These are phyloP conservation scores for Malassezia pachydermatis DNA, from an alignment of 1,284 basidiomycete species.

Conservation along the genomic window DNA sequence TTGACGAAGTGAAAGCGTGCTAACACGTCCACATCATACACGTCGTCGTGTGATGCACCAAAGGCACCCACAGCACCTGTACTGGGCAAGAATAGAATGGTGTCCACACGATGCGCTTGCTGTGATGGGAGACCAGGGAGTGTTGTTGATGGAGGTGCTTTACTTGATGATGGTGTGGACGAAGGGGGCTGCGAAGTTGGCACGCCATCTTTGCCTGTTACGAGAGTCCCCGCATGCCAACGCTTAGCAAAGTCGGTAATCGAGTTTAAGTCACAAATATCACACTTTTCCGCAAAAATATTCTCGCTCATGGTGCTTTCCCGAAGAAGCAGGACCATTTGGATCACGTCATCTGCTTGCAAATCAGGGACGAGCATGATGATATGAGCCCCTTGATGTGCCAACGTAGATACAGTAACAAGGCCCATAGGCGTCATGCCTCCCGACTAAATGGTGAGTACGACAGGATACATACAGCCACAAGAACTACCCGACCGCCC, in stretches of 20 bases:
- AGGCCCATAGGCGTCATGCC: constrained; percentile 33
- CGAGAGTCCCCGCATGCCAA: constrained; percentile 27
- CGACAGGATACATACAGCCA: constrained; percentile 18
- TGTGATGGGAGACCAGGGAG: constrained; percentile 17
- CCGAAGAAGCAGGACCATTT: constrained; percentile 31
- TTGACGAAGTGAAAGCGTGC: constrained; percentile 36
- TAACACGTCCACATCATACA: constrained; percentile 25
- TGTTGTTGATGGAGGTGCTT: constrained; percentile 14
- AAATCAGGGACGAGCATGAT: constrained; percentile 28
- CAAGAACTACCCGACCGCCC: constrained; percentile 26
- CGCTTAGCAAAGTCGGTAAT: constrained; percentile 26
- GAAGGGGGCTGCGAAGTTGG: neutral
- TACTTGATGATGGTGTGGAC: constrained; percentile 3
- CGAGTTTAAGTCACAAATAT: constrained; percentile 22
- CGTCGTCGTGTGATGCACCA: constrained; percentile 3
- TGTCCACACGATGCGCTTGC: constrained; percentile 16
- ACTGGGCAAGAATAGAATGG: constrained; percentile 17
- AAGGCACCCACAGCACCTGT: constrained; percentile 7
- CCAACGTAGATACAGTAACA: constrained; percentile 28
- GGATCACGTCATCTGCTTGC: constrained; percentile 18
- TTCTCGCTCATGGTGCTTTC: constrained; percentile 32
- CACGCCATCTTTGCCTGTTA: neutral
- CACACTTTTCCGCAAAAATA: constrained; percentile 41
- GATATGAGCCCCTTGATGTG: constrained; percentile 35
- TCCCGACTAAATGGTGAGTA: constrained; percentile 19